Conservation (phyloP, 2,329 filamentous ascomycete genomes). For the Monilinia vaccinii-corymbosi region DNA sequence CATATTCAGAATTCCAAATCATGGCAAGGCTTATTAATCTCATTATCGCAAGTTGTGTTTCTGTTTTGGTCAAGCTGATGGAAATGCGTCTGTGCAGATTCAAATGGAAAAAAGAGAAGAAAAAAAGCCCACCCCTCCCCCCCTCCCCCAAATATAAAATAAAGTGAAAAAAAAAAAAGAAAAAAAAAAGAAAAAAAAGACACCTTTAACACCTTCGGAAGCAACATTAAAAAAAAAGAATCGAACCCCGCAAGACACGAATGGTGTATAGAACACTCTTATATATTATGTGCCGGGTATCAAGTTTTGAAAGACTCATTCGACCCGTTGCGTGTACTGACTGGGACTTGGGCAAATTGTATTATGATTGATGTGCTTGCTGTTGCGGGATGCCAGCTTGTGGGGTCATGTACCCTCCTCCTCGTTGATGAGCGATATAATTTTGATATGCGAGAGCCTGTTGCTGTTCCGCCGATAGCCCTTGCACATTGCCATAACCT, state of each 20-base stretch:
- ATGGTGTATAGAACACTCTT: constrained; percentile 16
- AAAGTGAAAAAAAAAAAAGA: constrained; percentile 11
- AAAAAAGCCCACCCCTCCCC: too few relatives aligned
- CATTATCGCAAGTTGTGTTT: constrained; percentile 20
- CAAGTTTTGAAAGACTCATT: constrained; percentile 34
- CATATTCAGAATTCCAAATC: constrained; percentile 1
- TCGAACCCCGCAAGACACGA: constrained; percentile 27
- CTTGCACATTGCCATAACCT: constrained; percentile 38
- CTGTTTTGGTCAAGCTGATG: constrained; percentile 11
- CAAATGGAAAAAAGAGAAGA: constrained; percentile 6
- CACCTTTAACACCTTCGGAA: constrained; percentile 27
- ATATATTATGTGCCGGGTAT: constrained; percentile 52
- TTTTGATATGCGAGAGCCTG: constrained; percentile 75
- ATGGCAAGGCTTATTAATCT: constrained; percentile 17
- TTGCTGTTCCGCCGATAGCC: constrained; percentile 52
- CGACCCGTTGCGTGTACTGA: constrained; percentile 24
- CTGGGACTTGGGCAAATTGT: constrained; percentile 19
- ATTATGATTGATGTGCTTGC: constrained; percentile 69
- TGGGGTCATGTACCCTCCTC: constrained; percentile 70
- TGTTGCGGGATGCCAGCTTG: constrained; percentile 73
- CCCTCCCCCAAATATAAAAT: constrained; percentile 7
- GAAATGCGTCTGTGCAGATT: constrained; percentile 3
- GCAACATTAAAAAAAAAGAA: constrained; percentile 19
- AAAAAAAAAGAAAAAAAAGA: too few relatives aligned
- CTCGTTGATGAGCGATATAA: constrained; percentile 67